Percentiles rank a stretch among this genome's conserved stretches.
These are phyloP conservation scores for Elongisporangium anandrum DNA, from an alignment of 352 stramenopile species.

Conservation along the genomic window DNA sequence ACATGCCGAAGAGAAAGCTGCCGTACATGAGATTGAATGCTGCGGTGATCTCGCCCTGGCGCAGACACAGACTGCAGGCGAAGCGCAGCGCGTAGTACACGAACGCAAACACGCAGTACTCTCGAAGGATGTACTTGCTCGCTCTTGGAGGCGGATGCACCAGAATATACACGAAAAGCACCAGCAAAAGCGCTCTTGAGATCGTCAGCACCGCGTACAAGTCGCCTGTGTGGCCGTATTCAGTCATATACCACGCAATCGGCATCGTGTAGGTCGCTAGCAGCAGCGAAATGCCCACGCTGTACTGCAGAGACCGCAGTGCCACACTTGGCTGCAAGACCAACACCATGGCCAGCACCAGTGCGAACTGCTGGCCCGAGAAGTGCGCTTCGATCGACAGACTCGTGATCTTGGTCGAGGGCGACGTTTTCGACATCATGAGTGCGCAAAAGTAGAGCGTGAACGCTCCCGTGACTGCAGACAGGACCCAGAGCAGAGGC, in stretches of 20 bases:
- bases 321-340: conserved; percentile 50
- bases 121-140: conserved; percentile 8
- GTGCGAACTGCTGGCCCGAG: conserved; percentile 26
- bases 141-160: conserved; percentile 12
- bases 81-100: conserved; percentile 18
- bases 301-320: conserved; percentile 19
- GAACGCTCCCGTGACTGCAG: background rate
- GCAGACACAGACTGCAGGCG: conserved; percentile 13
- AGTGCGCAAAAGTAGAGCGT: conserved; percentile 5
- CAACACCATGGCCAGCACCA: conserved; percentile 30
- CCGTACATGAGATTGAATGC: conserved; percentile 10
- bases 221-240: conserved; percentile 2
- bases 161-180: conserved; percentile 19
- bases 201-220: conserved; percentile 11
- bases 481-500: conserved; percentile 11
- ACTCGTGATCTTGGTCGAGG: conserved; percentile 4
- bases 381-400: conserved; percentile 27
- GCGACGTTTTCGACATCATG: conserved; percentile 7
- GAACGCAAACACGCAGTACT: conserved; percentile 22
- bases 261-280: conserved; percentile 20
- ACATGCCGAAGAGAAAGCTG: conserved; percentile 9
- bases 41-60: conserved; percentile 5
- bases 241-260: conserved; percentile 18
- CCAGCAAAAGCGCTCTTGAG: conserved; percentile 8
- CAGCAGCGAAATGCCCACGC: conserved; percentile 14